Base-by-base conservation (phyloP, 768 basidiomycete species). In the Kondoa malvinella region DNA sequence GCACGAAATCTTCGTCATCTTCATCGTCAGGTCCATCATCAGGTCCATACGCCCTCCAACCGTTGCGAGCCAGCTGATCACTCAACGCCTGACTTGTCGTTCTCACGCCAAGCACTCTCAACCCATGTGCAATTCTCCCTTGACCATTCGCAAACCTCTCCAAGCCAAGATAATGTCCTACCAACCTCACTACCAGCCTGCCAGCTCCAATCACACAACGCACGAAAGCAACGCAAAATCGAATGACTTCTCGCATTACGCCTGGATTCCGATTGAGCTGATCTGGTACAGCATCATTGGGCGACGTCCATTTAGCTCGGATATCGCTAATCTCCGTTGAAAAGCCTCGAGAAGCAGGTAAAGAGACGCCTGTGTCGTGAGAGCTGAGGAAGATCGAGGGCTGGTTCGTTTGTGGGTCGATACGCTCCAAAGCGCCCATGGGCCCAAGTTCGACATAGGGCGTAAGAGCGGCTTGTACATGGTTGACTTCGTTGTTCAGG, bases 71-170 rank as follows among this genome's bases (percentile, higher is more conserved):
- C 27, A 63, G n/a, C 3, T 34, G 40, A 8, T 50, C 40, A 21
- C 8, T 21, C 40, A 50, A 17, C 14, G 32, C 61, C 8, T 32
- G 27, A 25, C 8, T 12, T 27, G 16, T 30, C 14, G 61, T 27
- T 32, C 61, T 27, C 12, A 63, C 61, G 32, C 61, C 61, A 63
- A 63, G 31, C n/a, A 63, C 3, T 16, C 61, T 16, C 26, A 63
- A 27, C 3, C 4, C 30, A 3, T 17, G 4, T 3, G 27, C 30
- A 15, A 31, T 3, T 17, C 27, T 8, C 29, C 61, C 29, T 4
- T 27, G 15, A 16, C 15, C 26, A 33, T 3, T 14, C 3, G 61
- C 61, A 17, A 17, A 4, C 30, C 32, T 27, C 32, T 32, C 29
- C 61, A 63, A 32, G 12, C 16, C 4, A 3, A 63, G 8, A 4